Evolutionary conservation across 371 early-diverging fungal species (phyloP).

Genomic region (Actinomortierella wolfii): DNA sequence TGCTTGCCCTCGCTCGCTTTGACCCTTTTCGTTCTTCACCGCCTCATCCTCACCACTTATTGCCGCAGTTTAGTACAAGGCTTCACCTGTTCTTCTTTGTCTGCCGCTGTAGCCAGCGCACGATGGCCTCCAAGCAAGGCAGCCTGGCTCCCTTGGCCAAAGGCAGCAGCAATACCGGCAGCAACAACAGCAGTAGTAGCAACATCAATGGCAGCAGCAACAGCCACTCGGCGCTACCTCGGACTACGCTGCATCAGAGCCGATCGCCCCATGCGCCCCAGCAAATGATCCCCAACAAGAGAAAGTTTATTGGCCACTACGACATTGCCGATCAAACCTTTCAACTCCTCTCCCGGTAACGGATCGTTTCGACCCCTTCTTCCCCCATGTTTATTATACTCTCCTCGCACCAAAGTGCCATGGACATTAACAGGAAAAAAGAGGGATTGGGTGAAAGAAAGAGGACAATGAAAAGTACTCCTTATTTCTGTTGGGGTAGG

Average conservation of each 20-base stretch:
- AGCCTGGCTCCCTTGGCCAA: not conserved
- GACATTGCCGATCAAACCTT: constrained; percentile 46
- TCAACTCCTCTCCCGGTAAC: constrained; percentile 42
- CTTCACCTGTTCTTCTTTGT: not conserved
- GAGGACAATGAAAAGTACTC: no score
- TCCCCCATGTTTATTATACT: not conserved
- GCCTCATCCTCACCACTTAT: constrained; percentile 3
- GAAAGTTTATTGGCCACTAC: constrained; percentile 42
- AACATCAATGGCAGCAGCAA: not conserved
- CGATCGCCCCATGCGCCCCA: constrained; percentile 5
- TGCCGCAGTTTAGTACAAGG: constrained; percentile 2
- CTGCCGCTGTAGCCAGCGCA: not conserved
- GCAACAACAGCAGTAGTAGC: constrained; percentile 6
- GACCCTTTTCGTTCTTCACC: not conserved
- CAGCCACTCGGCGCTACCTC: not conserved
- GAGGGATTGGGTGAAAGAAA: no score
- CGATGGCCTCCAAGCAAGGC: constrained; percentile 2
- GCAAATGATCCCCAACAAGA: constrained; percentile 17
- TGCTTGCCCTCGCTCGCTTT: constrained; percentile 1
- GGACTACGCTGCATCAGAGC: not conserved
- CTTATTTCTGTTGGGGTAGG: no score
- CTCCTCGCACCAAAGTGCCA: not conserved
- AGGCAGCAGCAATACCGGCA: not conserved
- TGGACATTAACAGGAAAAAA: no score
- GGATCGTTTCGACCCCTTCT: not conserved